Percentiles rank a stretch among this genome's conserved stretches.
These are phyloP conservation scores for Coniochaeta sp. DNA, from an alignment of 2,329 filamentous ascomycete species.

Conservation along the genomic window DNA sequence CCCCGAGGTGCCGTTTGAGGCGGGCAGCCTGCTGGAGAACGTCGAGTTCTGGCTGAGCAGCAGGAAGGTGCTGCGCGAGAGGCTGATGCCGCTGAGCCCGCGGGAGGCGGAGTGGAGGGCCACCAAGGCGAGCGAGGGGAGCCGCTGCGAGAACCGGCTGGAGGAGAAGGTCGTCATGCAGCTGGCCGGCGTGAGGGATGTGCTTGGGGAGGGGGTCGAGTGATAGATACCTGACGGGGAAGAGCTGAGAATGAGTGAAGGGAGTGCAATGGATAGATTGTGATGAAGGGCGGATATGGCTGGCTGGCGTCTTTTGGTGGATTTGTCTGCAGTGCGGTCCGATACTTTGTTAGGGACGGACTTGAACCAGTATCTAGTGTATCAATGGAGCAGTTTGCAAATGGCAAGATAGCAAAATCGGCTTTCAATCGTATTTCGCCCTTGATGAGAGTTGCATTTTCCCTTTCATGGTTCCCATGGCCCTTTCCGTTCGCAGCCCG, in stretches of 20 bases:
- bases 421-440: not conserved
- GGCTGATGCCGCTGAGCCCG: constrained; percentile 65
- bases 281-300: not conserved
- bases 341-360: not conserved
- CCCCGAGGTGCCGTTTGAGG: constrained; percentile 68
- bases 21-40: constrained; percentile 65
- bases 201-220: constrained; percentile 46
- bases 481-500: not conserved
- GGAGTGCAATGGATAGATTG: not conserved
- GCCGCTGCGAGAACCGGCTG: constrained; percentile 53
- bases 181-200: constrained; percentile 51
- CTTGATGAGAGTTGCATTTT: not conserved
- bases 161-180: constrained; percentile 71
- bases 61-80: constrained; percentile 60
- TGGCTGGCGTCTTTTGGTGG: not conserved
- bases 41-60: constrained; percentile 74
- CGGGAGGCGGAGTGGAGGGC: constrained; percentile 60
- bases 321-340: not conserved
- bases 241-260: not conserved
- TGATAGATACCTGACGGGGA: constrained; percentile 8
- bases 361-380: not conserved
- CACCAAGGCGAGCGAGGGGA: constrained; percentile 30
- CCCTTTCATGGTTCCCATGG: not conserved
- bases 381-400: not conserved
- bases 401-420: not conserved